Conservation (phyloP, 2,329 filamentous ascomycete genomes). For the Phymatotrichopsis omnivora region DNA sequence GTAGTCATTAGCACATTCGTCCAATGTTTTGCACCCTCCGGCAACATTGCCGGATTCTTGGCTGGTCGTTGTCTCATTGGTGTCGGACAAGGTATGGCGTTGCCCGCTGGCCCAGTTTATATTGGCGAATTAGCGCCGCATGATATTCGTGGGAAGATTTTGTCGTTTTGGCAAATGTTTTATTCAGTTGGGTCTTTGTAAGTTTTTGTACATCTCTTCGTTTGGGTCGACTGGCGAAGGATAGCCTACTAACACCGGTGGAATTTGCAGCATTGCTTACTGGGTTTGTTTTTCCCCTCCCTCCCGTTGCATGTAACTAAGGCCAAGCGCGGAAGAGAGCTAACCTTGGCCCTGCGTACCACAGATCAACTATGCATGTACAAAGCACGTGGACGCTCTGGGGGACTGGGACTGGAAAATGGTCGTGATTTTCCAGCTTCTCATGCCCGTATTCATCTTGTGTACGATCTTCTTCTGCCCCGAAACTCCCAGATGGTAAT, state of each 20-base stretch:
- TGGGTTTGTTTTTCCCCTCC: too few relatives aligned
- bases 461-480: conserved; percentile 54
- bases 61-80: conserved; percentile 59
- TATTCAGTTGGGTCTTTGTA: conserved; percentile 57
- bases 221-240: too few relatives aligned
- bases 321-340: too few relatives aligned
- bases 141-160: conserved; percentile 55
- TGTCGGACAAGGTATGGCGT: conserved; percentile 57
- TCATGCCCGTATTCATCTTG: conserved; percentile 56
- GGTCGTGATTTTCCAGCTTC: conserved; percentile 61
- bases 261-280: conserved; percentile 55
- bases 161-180: conserved; percentile 61
- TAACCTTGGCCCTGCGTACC: too few relatives aligned
- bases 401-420: conserved; percentile 66
- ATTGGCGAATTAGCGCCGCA: conserved; percentile 58
- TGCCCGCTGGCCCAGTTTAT: conserved; percentile 59
- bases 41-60: conserved; percentile 56
- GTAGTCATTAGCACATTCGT: conserved; percentile 60
- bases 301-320: too few relatives aligned
- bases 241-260: too few relatives aligned
- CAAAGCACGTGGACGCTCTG: conserved; percentile 44
- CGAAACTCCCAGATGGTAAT: conserved; percentile 60
- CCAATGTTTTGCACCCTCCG: conserved; percentile 53
- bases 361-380: conserved; percentile 55
- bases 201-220: too few relatives aligned